phyloP scores from a whole-genome alignment of 345 rosid species.

The Citrus reticulata region DNA sequence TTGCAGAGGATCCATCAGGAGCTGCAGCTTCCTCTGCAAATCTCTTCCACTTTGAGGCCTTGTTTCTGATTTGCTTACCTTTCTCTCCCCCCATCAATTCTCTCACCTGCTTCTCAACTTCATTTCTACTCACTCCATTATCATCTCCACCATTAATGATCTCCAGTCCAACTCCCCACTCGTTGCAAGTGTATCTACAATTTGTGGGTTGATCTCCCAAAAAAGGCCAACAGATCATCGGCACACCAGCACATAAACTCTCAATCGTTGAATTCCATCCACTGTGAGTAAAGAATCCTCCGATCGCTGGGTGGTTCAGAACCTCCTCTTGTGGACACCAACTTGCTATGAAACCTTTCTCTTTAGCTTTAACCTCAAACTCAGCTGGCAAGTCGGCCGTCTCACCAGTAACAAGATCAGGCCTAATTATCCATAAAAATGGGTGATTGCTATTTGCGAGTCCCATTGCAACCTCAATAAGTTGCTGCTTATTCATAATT shows the following conservation, averaged over 20 bases:
- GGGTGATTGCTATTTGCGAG: constrained; percentile 17
- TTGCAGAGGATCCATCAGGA: too few relatives aligned
- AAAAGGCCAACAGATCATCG: constrained; percentile 13
- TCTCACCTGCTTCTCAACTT: neutral
- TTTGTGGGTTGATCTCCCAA: neutral
- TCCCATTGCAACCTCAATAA: constrained; percentile 8
- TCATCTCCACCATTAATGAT: neutral
- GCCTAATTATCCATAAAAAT: constrained; percentile 20
- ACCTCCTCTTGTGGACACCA: constrained; percentile 20
- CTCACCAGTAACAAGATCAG: constrained; percentile 12
- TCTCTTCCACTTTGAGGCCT: too few relatives aligned
- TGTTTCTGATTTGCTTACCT: neutral
- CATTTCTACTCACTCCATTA: neutral
- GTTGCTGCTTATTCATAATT: neutral
- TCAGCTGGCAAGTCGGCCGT: neutral
- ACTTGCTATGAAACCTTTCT: constrained; percentile 5
- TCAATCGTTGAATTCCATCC: constrained; percentile 15
- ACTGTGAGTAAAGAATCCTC: constrained; percentile 5
- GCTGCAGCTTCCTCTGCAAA: too few relatives aligned
- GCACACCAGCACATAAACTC: constrained; percentile 13
- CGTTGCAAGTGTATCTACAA: neutral
- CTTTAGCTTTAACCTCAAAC: neutral
- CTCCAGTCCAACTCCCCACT: neutral
- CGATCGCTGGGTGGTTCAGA: constrained; percentile 13
- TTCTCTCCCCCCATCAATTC: neutral